Evolutionary conservation across 2,329 filamentous ascomycete genomes (phyloP).

Genomic region (Pseudogymnoascus sp.): DNA sequence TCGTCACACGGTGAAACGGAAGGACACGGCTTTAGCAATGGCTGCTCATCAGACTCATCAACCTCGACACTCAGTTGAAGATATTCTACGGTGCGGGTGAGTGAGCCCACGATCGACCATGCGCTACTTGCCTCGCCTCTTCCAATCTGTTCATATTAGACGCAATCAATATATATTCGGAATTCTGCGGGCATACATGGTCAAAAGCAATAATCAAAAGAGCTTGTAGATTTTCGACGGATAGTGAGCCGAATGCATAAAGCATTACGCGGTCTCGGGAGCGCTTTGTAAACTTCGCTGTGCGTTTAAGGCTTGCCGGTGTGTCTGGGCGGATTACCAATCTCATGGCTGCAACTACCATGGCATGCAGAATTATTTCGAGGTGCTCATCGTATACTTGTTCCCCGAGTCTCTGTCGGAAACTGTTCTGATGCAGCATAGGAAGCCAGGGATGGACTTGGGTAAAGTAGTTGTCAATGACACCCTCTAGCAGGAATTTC

Average conservation of each 20-base stretch:
- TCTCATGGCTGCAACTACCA: slow-evolving; percentile 25
- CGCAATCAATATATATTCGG: neutral
- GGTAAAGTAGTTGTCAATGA: slow-evolving; percentile 26
- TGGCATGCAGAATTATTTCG: slow-evolving; percentile 30
- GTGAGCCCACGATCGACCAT: slow-evolving; percentile 32
- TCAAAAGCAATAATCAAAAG: slow-evolving; percentile 33
- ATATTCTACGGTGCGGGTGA: slow-evolving; percentile 33
- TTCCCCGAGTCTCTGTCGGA: slow-evolving; percentile 21
- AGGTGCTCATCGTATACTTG: slow-evolving; percentile 22
- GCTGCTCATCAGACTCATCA: slow-evolving; percentile 23
- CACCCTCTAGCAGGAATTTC: slow-evolving; percentile 23
- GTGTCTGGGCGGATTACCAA: slow-evolving; percentile 24
- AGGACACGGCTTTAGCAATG: slow-evolving; percentile 25
- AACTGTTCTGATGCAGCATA: slow-evolving; percentile 29
- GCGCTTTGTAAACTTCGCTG: slow-evolving; percentile 8
- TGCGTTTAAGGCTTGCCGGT: slow-evolving; percentile 18
- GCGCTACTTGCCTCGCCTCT: slow-evolving; percentile 27
- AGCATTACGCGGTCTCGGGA: slow-evolving; percentile 26
- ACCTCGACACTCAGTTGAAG: slow-evolving; percentile 31
- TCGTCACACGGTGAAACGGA: slow-evolving; percentile 25
- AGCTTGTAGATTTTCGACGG: slow-evolving; percentile 32
- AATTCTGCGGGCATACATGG: slow-evolving; percentile 24
- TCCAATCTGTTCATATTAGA: slow-evolving; percentile 23
- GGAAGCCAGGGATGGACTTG: slow-evolving; percentile 35
- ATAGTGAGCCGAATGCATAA: slow-evolving; percentile 28